Conservation (phyloP, 148 eudicot genomes). For the Euryodendron excelsum region DNA sequence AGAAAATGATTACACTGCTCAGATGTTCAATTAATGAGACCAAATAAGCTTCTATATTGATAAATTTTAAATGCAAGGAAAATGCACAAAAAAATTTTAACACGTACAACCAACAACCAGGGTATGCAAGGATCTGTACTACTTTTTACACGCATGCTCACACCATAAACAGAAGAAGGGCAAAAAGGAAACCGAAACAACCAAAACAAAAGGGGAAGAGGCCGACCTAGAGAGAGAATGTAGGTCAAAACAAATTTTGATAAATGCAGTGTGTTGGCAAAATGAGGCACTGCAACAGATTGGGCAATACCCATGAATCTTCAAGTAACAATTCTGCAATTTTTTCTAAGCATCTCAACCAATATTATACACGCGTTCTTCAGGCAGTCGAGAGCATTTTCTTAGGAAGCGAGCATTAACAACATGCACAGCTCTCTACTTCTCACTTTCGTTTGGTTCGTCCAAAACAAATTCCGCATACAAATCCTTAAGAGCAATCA, state of each 20-base stretch:
- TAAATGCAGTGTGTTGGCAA: background rate
- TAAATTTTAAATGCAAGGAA: background rate
- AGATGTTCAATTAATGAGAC: background rate
- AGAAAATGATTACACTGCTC: background rate
- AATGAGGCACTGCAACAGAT: background rate
- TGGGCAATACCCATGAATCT: background rate
- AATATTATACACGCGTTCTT: background rate
- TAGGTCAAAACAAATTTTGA: background rate
- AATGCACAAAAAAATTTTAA: background rate
- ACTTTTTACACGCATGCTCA: background rate
- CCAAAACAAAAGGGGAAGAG: too few relatives aligned
- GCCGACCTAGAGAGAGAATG: background rate
- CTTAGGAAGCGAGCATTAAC: background rate
- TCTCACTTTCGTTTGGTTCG: constrained; percentile 51
- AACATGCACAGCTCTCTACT: constrained; percentile 19
- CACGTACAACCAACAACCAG: background rate
- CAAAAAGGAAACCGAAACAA: too few relatives aligned
- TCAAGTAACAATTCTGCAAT: background rate
- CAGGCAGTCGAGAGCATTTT: background rate
- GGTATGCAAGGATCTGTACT: background rate
- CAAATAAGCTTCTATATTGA: background rate
- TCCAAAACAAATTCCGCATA: constrained; percentile 80
- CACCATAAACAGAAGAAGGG: background rate
- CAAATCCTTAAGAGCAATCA: constrained; percentile 84
- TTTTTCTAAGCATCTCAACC: background rate